Conservation (phyloP, 2,329 filamentous ascomycete species). For the Cercospora nicotianae region DNA sequence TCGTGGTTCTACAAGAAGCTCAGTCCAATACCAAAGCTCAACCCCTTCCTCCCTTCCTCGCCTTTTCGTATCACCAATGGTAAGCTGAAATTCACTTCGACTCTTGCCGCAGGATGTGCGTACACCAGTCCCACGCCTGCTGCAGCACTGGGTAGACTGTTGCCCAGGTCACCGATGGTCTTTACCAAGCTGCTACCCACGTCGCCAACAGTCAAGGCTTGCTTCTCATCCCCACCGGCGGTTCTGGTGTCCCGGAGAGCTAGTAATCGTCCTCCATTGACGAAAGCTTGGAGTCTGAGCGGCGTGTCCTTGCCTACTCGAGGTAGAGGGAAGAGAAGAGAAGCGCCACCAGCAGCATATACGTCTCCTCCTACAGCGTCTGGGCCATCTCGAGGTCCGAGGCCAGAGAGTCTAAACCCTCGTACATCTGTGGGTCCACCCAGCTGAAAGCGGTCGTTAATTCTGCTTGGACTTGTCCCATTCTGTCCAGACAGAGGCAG, state of each 20-base stretch:
- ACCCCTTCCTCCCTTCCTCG: constrained; percentile 84
- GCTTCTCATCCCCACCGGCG: constrained; percentile 39
- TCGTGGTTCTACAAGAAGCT: constrained; percentile 71
- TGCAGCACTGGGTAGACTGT: constrained; percentile 77
- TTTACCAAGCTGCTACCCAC: constrained; percentile 57
- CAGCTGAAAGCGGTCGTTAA: constrained; percentile 94
- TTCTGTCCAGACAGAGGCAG: constrained; percentile 62
- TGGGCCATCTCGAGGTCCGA: constrained; percentile 81
- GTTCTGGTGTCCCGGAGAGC: constrained; percentile 60
- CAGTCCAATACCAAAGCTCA: constrained; percentile 95
- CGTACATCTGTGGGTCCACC: constrained; percentile 93
- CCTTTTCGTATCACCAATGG: constrained; percentile 78
- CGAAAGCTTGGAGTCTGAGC: constrained; percentile 82
- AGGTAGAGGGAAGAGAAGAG: constrained; percentile 81
- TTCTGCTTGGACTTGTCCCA: constrained; percentile 66
- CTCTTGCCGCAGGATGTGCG: constrained; percentile 86
- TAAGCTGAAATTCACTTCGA: constrained; percentile 93
- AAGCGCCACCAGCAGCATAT: constrained; percentile 85
- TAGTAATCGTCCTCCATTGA: constrained; percentile 84
- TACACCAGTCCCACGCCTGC: constrained; percentile 91
- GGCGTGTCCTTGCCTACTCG: constrained; percentile 78
- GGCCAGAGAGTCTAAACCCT: constrained; percentile 84
- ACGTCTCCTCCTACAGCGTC: constrained; percentile 91
- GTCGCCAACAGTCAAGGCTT: constrained; percentile 50
- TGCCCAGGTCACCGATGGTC: constrained; percentile 69